A percentile compares a stretch with the other conserved stretches of the same genome.
phyloP scores from a whole-genome alignment of 805 yeast genomes.

The Yamadazyma tumulicola region DNA sequence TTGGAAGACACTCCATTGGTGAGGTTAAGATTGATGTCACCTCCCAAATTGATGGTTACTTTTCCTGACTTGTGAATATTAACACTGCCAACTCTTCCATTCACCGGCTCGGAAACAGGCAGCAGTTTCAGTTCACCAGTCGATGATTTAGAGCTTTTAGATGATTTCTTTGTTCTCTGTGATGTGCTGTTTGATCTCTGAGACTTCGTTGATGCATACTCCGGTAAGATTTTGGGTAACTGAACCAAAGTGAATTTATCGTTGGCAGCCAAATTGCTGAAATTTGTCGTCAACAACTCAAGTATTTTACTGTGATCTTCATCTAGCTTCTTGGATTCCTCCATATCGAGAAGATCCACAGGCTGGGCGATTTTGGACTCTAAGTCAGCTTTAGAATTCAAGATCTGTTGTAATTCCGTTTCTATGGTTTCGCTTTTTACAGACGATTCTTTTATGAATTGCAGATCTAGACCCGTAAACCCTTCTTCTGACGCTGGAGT shows the following conservation, averaged over 20 bases:
- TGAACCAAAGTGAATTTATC: conserved; percentile 41
- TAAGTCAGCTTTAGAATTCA: conserved; percentile 23
- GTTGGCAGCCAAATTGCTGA: conserved; percentile 14
- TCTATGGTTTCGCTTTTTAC: conserved; percentile 31
- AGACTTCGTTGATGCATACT: conserved; percentile 18
- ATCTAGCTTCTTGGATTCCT: conserved; percentile 27
- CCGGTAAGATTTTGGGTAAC: conserved; percentile 46
- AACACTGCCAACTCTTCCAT: conserved; percentile 71
- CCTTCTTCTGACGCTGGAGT: too few species aligned
- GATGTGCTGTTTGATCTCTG: neutral
- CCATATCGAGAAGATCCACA: conserved; percentile 25
- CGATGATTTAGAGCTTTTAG: conserved; percentile 1
- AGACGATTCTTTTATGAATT: conserved; percentile 15
- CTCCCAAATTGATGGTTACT: conserved; percentile 70
- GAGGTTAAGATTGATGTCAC: conserved; percentile 59
- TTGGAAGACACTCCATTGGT: conserved; percentile 65
- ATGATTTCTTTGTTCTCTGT: neutral
- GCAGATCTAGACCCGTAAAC: neutral
- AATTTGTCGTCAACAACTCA: conserved; percentile 21
- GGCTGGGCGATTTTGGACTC: conserved; percentile 27
- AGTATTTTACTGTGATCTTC: conserved; percentile 30
- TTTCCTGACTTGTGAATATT: conserved; percentile 84
- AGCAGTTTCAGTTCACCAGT: too few species aligned
- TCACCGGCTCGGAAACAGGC: too few species aligned
- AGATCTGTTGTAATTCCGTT: conserved; percentile 22